Evolutionary conservation across 352 stramenopile species (phyloP).

Genomic region (Globisporangium solare): DNA sequence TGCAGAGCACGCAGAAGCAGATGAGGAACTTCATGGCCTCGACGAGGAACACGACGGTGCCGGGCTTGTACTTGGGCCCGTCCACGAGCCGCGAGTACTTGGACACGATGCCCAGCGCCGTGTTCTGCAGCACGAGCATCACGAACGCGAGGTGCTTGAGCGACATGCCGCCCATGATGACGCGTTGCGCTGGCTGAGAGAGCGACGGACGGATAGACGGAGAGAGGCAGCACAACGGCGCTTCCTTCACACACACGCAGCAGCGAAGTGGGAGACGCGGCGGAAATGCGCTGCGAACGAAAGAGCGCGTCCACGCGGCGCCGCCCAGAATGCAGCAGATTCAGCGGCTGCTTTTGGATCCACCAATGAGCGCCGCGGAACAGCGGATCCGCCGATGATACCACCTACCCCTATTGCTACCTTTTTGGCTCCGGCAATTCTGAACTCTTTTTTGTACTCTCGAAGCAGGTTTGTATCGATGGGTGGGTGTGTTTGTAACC

Average conservation of each 20-base stretch:
- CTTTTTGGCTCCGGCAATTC: no score
- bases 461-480: no score
- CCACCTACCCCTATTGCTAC: not conserved
- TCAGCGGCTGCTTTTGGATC: not conserved
- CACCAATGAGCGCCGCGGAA: not conserved
- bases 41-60: constrained; percentile 76
- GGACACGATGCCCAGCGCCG: constrained; percentile 79
- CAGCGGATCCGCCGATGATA: not conserved
- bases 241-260: no score
- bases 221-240: no score
- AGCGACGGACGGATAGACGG: no score
- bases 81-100: constrained; percentile 76
- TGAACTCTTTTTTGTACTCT: no score
- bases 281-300: not conserved
- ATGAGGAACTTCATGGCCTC: constrained; percentile 81
- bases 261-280: not conserved
- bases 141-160: constrained; percentile 81
- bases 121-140: constrained; percentile 87
- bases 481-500: no score
- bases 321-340: not conserved
- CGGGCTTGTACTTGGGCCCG: constrained; percentile 79
- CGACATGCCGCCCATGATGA: constrained; percentile 22
- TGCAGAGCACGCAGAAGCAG: constrained; percentile 71
- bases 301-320: not conserved
- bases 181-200: not conserved